A percentile compares a stretch with the other conserved stretches of the same genome.
These are phyloP conservation scores for Eucalyptus curtisii DNA, from an alignment of 345 rosid species.

Conservation along the genomic window DNA sequence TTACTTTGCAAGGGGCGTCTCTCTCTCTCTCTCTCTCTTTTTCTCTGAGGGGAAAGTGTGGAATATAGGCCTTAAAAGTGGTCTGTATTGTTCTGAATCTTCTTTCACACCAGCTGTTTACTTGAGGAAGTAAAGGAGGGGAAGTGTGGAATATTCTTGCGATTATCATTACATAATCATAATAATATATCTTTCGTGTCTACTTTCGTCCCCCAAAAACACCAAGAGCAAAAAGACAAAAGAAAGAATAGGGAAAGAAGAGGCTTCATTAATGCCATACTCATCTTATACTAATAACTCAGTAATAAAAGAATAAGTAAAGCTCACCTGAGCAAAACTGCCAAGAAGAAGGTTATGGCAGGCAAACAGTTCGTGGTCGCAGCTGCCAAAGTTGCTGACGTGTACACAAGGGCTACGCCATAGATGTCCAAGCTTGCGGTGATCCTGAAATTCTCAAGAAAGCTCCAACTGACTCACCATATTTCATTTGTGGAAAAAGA, in stretches of 20 bases:
- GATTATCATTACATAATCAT: not conserved
- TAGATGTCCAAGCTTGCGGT: conserved; percentile 47
- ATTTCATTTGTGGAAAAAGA: not conserved
- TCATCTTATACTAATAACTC: not conserved
- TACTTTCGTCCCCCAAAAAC: not conserved
- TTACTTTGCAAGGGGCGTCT: not conserved
- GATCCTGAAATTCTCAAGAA: conserved; percentile 21
- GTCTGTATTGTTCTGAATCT: not conserved
- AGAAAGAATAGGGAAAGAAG: not conserved
- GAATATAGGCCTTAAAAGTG: not conserved
- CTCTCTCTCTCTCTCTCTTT: not conserved
- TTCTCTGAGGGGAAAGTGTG: not conserved
- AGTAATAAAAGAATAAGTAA: not conserved
- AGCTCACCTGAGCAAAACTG: conserved; percentile 54
- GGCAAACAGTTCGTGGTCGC: conserved; percentile 80
- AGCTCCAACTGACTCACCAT: not conserved
- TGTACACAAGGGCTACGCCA: conserved; percentile 66
- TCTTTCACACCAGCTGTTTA: not conserved
- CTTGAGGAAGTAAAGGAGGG: not conserved
- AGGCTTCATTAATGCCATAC: not conserved
- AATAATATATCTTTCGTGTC: not conserved
- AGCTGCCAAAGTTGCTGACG: conserved; percentile 80
- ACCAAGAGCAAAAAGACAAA: not conserved
- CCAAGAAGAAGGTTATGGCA: conserved; percentile 85
- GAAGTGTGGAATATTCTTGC: not conserved